Percentiles rank a stretch among this genome's conserved stretches.
Conservation (phyloP, 1,284 basidiomycete genomes). For the Stereum hirsutum region DNA sequence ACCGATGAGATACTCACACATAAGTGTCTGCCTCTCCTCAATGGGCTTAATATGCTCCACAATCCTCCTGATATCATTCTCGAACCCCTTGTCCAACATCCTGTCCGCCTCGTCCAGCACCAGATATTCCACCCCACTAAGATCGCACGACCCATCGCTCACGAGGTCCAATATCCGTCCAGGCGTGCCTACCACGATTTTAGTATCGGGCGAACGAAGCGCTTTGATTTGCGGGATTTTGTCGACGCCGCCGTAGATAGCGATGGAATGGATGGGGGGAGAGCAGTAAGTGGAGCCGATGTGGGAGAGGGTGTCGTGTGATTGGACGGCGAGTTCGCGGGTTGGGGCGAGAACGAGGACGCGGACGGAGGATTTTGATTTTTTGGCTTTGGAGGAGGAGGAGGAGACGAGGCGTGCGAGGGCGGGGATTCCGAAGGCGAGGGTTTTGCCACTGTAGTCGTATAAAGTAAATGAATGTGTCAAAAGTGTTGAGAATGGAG, state of each 20-base stretch:
- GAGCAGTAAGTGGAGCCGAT: slow-evolving; percentile 65
- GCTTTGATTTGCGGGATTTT: slow-evolving; percentile 76
- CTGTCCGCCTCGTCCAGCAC: slow-evolving; percentile 97
- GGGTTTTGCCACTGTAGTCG: slow-evolving; percentile 77
- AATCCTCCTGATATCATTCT: slow-evolving; percentile 94
- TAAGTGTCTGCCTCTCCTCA: slow-evolving; percentile 75
- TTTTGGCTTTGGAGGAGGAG: slow-evolving; percentile 19
- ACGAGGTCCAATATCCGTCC: slow-evolving; percentile 89
- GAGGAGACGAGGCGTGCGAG: slow-evolving; percentile 56
- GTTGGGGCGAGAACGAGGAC: slow-evolving; percentile 91
- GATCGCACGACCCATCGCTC: slow-evolving; percentile 75
- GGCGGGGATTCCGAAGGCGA: slow-evolving; percentile 93
- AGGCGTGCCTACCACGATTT: slow-evolving; percentile 90
- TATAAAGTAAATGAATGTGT: slow-evolving; percentile 4
- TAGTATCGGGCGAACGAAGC: slow-evolving; percentile 41
- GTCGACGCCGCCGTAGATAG: slow-evolving; percentile 88
- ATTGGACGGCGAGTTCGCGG: slow-evolving; percentile 91
- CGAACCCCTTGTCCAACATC: slow-evolving; percentile 98
- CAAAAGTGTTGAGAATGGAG: slow-evolving; percentile 1
- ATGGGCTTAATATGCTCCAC: slow-evolving; percentile 71
- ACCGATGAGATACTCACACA: slow-evolving; percentile 55
- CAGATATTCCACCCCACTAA: slow-evolving; percentile 82
- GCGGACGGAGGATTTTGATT: slow-evolving; percentile 39
- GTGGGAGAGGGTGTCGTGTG: slow-evolving; percentile 75
- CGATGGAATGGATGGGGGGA: slow-evolving; percentile 60